Conservation (phyloP, 805 yeast genomes). For the Candida piceae region DNA sequence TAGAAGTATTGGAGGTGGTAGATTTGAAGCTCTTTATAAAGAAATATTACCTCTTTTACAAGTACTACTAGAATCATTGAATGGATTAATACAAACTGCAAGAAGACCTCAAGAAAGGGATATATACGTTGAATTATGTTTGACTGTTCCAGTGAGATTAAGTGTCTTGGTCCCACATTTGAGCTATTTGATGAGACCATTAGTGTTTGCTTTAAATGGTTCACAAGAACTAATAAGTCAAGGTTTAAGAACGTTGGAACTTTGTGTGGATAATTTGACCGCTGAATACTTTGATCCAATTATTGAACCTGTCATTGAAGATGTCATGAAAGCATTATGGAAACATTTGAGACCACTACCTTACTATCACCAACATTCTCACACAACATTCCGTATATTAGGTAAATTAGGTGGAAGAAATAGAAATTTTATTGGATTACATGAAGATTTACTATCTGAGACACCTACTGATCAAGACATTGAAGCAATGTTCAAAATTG, state of each 20-base stretch:
- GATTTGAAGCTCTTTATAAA: constrained; percentile 88
- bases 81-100: constrained; percentile 76
- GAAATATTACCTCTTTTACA: constrained; percentile 90
- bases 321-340: constrained; percentile 91
- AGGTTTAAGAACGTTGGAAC: constrained; percentile 89
- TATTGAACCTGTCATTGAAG: constrained; percentile 92
- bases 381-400: constrained; percentile 84
- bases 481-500: constrained; percentile 61
- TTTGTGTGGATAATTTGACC: constrained; percentile 93
- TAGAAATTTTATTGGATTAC: constrained; percentile 76
- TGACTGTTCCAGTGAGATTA: constrained; percentile 92
- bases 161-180: constrained; percentile 92
- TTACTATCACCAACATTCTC: constrained; percentile 90
- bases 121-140: constrained; percentile 87
- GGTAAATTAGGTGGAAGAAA: constrained; percentile 98
- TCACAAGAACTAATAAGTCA: constrained; percentile 89
- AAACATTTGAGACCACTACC: constrained; percentile 88
- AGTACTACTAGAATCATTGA: constrained; percentile 77
- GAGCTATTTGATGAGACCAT: constrained; percentile 82
- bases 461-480: constrained; percentile 58
- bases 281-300: constrained; percentile 97
- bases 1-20: constrained; percentile 94
- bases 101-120: constrained; percentile 88
- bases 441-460: constrained; percentile 54
- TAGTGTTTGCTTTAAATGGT: constrained; percentile 86